These are phyloP conservation scores for Heterobasidion occidentale DNA, from an alignment of 1,284 basidiomycete genomes.

Conservation along the genomic window DNA sequence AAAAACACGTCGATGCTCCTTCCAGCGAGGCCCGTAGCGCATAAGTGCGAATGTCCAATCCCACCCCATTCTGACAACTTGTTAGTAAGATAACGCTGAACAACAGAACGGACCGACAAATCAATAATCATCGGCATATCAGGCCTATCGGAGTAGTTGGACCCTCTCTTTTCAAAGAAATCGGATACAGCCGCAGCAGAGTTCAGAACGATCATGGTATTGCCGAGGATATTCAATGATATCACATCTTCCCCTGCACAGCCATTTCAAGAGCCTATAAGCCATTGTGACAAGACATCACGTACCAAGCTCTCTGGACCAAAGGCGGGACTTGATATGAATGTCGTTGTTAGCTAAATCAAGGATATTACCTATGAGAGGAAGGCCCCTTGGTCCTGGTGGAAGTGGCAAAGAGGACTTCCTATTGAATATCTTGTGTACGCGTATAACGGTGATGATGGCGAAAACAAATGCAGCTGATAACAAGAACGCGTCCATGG, in stretches of 20 bases:
- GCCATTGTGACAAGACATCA: too few relatives aligned
- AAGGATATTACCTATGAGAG: not conserved
- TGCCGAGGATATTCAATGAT: slow-evolving; percentile 25
- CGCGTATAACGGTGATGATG: not conserved
- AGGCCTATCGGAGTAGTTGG: slow-evolving; percentile 25
- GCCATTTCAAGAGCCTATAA: not conserved
- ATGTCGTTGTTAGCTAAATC: not conserved
- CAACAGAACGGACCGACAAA: not conserved
- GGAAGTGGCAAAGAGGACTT: not conserved
- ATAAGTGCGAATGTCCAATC: slow-evolving; percentile 15
- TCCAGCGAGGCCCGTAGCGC: slow-evolving; percentile 14
- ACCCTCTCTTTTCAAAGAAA: slow-evolving; percentile 30
- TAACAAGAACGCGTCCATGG: not conserved
- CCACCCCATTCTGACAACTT: slow-evolving; percentile 12
- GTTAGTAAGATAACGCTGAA: not conserved
- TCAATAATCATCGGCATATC: not conserved
- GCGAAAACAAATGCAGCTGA: not conserved
- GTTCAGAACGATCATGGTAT: slow-evolving; percentile 29
- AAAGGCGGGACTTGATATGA: not conserved
- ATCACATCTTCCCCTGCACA: slow-evolving; percentile 22
- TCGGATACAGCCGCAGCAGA: slow-evolving; percentile 26
- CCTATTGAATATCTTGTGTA: not conserved
- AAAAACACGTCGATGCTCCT: slow-evolving; percentile 13
- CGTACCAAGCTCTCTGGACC: not conserved
- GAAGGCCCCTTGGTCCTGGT: not conserved